These are phyloP conservation scores for Adansonia madagascariensis DNA, from an alignment of 441 rosid species.

Conservation along the genomic window DNA sequence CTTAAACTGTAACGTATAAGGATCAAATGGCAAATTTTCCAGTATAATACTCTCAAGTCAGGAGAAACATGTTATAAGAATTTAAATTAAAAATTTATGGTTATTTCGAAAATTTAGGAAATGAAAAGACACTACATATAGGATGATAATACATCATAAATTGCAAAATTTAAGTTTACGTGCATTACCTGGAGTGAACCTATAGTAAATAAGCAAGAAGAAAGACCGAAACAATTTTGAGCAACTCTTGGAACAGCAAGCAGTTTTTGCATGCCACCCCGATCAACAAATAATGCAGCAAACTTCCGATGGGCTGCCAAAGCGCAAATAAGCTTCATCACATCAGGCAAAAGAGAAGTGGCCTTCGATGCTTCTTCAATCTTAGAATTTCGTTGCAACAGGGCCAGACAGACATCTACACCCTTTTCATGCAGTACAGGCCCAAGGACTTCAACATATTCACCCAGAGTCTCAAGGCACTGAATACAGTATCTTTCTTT, in stretches of 20 bases:
- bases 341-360: constrained; percentile 76
- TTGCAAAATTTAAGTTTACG: constrained; percentile 23
- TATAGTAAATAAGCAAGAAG: constrained; percentile 87
- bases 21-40: not conserved
- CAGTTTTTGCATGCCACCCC: constrained; percentile 93
- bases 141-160: constrained; percentile 23
- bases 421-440: constrained; percentile 98
- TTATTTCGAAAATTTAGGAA: not conserved
- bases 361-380: constrained; percentile 49
- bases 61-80: not conserved
- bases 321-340: constrained; percentile 97
- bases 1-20: not conserved
- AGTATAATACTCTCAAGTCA: not conserved
- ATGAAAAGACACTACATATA: constrained; percentile 6
- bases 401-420: constrained; percentile 86
- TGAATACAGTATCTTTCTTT: constrained; percentile 94
- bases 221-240: constrained; percentile 82
- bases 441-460: constrained; percentile 94
- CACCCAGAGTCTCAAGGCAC: constrained; percentile 90
- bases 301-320: constrained; percentile 97
- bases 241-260: constrained; percentile 82
- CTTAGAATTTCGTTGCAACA: constrained; percentile 71
- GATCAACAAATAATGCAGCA: constrained; percentile 97
- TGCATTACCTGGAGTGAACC: constrained; percentile 88
- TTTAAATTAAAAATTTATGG: not conserved